These are phyloP conservation scores for Elsinoe arachidis DNA, from an alignment of 2,329 filamentous ascomycete genomes.

Conservation along the genomic window DNA sequence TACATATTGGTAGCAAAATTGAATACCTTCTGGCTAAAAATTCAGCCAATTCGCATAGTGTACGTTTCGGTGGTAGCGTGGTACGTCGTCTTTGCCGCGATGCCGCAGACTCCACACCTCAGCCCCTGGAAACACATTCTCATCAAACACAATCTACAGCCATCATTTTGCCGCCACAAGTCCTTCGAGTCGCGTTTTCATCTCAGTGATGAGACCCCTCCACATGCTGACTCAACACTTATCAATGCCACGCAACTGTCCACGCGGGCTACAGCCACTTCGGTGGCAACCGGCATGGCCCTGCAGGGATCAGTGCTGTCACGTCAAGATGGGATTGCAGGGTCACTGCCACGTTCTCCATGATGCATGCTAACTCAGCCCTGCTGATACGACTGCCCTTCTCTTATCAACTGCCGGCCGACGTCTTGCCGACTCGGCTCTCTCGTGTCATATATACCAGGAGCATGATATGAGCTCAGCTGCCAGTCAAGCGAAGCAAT, in stretches of 20 bases:
- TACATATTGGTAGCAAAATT: background rate
- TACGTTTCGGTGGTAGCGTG: too few relatives aligned
- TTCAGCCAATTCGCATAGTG: background rate
- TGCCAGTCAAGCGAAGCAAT: too few relatives aligned
- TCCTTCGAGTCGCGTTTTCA: slow-evolving; percentile 1
- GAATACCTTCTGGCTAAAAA: background rate
- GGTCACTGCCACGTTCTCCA: background rate
- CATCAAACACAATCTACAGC: background rate
- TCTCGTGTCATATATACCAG: too few relatives aligned
- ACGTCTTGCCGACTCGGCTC: background rate
- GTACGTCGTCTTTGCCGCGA: background rate
- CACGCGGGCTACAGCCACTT: background rate
- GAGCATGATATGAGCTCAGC: too few relatives aligned
- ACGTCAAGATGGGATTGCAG: background rate
- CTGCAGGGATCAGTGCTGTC: background rate
- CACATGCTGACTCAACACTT: background rate
- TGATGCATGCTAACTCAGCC: background rate
- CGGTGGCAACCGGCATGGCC: background rate
- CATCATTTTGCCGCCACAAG: background rate
- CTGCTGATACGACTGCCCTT: background rate
- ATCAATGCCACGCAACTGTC: background rate
- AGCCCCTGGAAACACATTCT: background rate
- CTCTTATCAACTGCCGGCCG: background rate
- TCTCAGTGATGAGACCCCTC: background rate
- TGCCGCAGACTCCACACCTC: background rate